Evolutionary conservation across 371 early-diverging fungal genomes (phyloP).

Genomic region (Mortierella sp.): DNA sequence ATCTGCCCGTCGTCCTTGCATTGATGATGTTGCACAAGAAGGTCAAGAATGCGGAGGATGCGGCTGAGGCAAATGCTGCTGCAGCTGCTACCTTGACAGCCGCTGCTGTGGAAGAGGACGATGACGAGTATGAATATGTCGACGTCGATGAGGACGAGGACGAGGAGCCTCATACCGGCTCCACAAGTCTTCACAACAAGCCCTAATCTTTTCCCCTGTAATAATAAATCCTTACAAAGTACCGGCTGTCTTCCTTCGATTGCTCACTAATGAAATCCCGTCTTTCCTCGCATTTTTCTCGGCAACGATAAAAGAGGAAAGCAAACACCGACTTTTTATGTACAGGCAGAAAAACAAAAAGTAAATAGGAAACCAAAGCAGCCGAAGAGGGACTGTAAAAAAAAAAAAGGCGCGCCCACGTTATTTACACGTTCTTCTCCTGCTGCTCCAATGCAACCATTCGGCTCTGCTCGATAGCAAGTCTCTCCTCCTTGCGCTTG

Average conservation of each 20-base stretch:
- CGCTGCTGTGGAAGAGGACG: conserved; percentile 38
- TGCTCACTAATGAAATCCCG: conserved; percentile 1
- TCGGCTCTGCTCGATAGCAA: conserved; percentile 36
- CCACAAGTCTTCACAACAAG: conserved; percentile 12
- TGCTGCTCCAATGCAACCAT: conserved; percentile 30
- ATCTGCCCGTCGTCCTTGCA: conserved; percentile 88
- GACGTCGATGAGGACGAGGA: conserved; percentile 54
- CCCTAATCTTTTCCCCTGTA: neutral
- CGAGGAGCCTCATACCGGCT: conserved; percentile 16
- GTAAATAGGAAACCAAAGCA: neutral
- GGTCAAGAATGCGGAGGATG: conserved; percentile 22
- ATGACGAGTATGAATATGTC: conserved; percentile 53
- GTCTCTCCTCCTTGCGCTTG: conserved; percentile 57
- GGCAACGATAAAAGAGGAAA: conserved; percentile 12
- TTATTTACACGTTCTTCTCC: conserved; percentile 27
- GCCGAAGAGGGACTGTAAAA: neutral
- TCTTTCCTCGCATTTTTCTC: conserved; percentile 4
- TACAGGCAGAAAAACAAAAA: conserved; percentile 16
- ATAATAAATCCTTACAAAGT: neutral
- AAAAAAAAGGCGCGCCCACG: neutral
- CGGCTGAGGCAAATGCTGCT: neutral
- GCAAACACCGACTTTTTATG: conserved; percentile 3
- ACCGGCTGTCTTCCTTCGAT: neutral
- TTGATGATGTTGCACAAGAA: conserved; percentile 92
- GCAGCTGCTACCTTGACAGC: neutral